Evolutionary conservation across 768 basidiomycete genomes (phyloP).

Genomic region (Pholiota microspora): DNA sequence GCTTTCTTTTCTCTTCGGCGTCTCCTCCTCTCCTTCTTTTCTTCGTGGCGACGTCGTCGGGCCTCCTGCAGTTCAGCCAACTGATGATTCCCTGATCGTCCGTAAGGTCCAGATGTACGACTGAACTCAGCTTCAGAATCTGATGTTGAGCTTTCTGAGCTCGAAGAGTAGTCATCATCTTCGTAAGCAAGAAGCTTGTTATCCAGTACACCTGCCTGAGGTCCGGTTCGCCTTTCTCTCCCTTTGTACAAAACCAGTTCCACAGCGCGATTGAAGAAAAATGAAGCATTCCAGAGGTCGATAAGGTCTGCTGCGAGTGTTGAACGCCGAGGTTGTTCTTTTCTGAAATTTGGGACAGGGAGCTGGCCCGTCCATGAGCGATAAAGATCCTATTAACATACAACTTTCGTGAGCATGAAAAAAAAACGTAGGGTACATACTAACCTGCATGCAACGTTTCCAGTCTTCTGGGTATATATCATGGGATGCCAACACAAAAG

Average conservation of each 20-base stretch:
- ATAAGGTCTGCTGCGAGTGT: slow-evolving; percentile 67
- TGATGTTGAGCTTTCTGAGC: slow-evolving; percentile 41
- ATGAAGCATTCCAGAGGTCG: slow-evolving; percentile 77
- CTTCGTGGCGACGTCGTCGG: slow-evolving; percentile 51
- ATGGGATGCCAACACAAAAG: slow-evolving; percentile 66
- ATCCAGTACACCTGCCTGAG: slow-evolving; percentile 52
- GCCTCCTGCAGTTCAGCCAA: slow-evolving; percentile 37
- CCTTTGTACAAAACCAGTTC: slow-evolving; percentile 83
- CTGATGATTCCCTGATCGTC: slow-evolving; percentile 27
- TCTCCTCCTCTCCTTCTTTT: slow-evolving; percentile 58
- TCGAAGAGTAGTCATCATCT: slow-evolving; percentile 38
- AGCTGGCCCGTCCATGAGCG: slow-evolving; percentile 78
- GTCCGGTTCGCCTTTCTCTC: slow-evolving; percentile 73
- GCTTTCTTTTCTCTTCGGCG: slow-evolving; percentile 64
- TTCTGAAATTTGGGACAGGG: slow-evolving; percentile 53
- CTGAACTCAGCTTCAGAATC: slow-evolving; percentile 36
- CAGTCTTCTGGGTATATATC: slow-evolving; percentile 80
- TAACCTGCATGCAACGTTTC: slow-evolving; percentile 74
- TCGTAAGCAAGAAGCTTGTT: slow-evolving; percentile 48
- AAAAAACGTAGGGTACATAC: slow-evolving; percentile 17
- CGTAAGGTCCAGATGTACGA: slow-evolving; percentile 31
- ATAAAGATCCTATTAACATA: slow-evolving; percentile 58
- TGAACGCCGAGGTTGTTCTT: slow-evolving; percentile 49
- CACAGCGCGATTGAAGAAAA: slow-evolving; percentile 73
- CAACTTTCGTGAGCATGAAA: too few species aligned